A percentile compares a stretch with the other conserved stretches of the same genome.
These are phyloP conservation scores for Clavaria fumosa DNA, from an alignment of 768 basidiomycete genomes.

Conservation along the genomic window DNA sequence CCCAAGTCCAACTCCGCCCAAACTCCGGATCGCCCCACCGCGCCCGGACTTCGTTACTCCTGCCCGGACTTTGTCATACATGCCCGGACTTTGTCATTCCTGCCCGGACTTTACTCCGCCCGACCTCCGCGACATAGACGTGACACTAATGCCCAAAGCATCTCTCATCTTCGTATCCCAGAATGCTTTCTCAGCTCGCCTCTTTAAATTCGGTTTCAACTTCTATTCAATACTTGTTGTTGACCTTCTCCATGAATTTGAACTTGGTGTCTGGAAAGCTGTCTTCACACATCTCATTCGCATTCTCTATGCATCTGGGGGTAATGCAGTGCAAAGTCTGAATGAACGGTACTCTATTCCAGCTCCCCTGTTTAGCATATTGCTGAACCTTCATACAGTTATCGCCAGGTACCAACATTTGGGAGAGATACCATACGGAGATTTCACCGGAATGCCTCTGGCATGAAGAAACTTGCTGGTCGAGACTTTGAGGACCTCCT, in stretches of 20 bases:
- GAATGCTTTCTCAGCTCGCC: slow-evolving; percentile 19
- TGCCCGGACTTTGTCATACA: too few relatives aligned
- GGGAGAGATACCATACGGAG: slow-evolving; percentile 15
- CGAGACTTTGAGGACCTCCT: slow-evolving; percentile 24
- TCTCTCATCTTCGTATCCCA: slow-evolving; percentile 5
- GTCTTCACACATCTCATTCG: slow-evolving; percentile 21
- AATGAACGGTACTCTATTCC: slow-evolving; percentile 16
- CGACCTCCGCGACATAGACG: too few relatives aligned
- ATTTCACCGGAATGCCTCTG: slow-evolving; percentile 18
- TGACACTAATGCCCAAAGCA: too few relatives aligned
- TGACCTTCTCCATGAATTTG: too few relatives aligned
- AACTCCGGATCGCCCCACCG: too few relatives aligned
- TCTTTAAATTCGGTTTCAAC: slow-evolving; percentile 22
- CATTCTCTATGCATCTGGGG: slow-evolving; percentile 17
- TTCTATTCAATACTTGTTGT: slow-evolving; percentile 26
- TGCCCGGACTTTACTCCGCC: too few relatives aligned
- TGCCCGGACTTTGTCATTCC: too few relatives aligned
- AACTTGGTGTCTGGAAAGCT: slow-evolving; percentile 16
- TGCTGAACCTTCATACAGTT: slow-evolving; percentile 10
- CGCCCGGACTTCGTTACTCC: too few relatives aligned
- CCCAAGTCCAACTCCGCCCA: too few relatives aligned
- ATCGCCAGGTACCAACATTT: slow-evolving; percentile 14
- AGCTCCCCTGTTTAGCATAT: background rate
- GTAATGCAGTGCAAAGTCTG: slow-evolving; percentile 14
- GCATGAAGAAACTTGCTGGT: slow-evolving; percentile 21